phyloP scores from a whole-genome alignment of 305 asterid genomes.

The Lippia alba region DNA sequence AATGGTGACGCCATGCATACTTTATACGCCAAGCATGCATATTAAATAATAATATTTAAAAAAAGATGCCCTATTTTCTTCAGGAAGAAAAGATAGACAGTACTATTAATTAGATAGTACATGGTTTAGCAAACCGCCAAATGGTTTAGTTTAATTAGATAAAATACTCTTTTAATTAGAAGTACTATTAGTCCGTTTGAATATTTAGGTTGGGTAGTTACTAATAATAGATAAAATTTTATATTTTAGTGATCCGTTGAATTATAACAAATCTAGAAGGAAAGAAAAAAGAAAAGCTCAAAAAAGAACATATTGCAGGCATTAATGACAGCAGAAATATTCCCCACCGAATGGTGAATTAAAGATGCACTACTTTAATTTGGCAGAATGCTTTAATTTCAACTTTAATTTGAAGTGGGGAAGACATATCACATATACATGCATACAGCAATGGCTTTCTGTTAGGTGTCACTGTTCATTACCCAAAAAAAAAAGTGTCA shows the following conservation, averaged over 20 bases:
- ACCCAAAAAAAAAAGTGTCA: too few relatives aligned
- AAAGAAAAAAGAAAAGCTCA: too few relatives aligned
- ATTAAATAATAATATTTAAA: constrained; percentile 14
- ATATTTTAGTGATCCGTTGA: too few relatives aligned
- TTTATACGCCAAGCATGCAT: constrained; percentile 15
- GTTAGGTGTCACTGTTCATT: constrained; percentile 20
- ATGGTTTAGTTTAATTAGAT: too few relatives aligned
- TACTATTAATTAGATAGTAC: too few relatives aligned
- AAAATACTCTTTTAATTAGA: too few relatives aligned
- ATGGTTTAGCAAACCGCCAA: too few relatives aligned
- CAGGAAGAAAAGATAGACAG: not conserved
- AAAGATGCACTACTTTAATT: not conserved
- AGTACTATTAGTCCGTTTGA: too few relatives aligned
- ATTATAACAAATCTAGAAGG: too few relatives aligned
- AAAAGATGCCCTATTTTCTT: not conserved
- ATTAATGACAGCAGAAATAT: not conserved
- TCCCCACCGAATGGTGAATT: not conserved
- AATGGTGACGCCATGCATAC: not conserved
- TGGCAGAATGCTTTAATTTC: not conserved
- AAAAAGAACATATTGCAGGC: not conserved
- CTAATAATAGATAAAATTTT: too few relatives aligned
- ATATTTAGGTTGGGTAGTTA: too few relatives aligned
- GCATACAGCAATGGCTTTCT: constrained; percentile 18
- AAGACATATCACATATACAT: too few relatives aligned
- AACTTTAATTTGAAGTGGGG: constrained; percentile 6